A percentile compares a stretch with the other conserved stretches of the same genome.
Evolutionary conservation across 768 basidiomycete genomes (phyloP).

Genomic region (Termitomyces sp.): DNA sequence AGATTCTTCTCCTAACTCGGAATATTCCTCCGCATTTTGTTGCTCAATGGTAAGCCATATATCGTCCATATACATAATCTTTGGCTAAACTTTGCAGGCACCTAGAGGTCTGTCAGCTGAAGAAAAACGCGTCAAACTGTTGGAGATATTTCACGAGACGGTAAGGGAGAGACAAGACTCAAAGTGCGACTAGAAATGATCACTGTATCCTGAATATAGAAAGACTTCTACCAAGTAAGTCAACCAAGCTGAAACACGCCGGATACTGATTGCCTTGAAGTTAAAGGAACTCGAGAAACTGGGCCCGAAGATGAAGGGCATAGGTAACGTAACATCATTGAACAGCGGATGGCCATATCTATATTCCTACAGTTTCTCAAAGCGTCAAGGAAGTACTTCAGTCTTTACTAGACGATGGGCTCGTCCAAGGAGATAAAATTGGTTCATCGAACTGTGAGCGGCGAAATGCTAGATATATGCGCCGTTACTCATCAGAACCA

Average conservation of each 20-base stretch:
- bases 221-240: constrained; percentile 73
- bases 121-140: constrained; percentile 83
- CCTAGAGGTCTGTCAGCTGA: constrained; percentile 83
- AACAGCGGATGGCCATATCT: background rate
- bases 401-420: constrained; percentile 79
- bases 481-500: constrained; percentile 5
- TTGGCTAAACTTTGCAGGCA: constrained; percentile 35
- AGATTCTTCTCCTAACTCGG: background rate
- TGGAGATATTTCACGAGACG: constrained; percentile 93
- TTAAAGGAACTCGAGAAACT: constrained; percentile 92
- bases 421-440: constrained; percentile 88
- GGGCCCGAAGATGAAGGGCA: constrained; percentile 85
- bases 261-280: constrained; percentile 25
- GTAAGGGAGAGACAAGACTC: constrained; percentile 31
- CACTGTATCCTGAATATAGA: constrained; percentile 33
- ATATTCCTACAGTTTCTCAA: constrained; percentile 60
- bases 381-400: constrained; percentile 90
- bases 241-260: background rate
- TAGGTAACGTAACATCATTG: constrained; percentile 43
- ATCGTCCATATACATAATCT: background rate
- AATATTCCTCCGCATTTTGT: background rate
- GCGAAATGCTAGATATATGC: constrained; percentile 15
- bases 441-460: constrained; percentile 87
- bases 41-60: constrained; percentile 4
- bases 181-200: background rate